Evolutionary conservation across 2,329 filamentous ascomycete genomes (phyloP).

Genomic region (Neocucurbitaria cava): DNA sequence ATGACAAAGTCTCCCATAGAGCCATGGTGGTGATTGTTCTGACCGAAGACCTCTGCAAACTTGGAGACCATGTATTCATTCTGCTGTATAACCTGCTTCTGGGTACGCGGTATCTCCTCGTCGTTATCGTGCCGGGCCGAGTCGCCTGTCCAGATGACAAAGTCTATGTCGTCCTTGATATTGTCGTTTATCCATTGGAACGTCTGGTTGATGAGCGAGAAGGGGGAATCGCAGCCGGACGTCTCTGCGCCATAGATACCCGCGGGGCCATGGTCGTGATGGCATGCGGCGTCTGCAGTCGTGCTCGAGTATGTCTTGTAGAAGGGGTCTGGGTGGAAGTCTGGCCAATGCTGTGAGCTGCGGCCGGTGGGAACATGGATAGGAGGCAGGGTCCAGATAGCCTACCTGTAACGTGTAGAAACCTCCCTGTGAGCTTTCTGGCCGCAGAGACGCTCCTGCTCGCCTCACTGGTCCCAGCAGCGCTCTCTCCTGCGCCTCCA

Average conservation of each 20-base stretch:
- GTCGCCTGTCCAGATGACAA: slow-evolving; percentile 92
- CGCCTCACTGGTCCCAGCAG: slow-evolving; percentile 1
- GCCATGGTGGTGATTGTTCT: slow-evolving; percentile 52
- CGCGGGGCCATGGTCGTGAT: slow-evolving; percentile 76
- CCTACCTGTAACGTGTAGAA: slow-evolving; percentile 86
- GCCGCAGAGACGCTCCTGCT: slow-evolving; percentile 8
- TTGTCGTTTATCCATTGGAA: slow-evolving; percentile 86
- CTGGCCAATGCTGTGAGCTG: slow-evolving; percentile 55
- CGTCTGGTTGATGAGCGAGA: slow-evolving; percentile 82
- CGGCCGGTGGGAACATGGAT: not conserved
- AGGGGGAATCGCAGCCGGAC: slow-evolving; percentile 86
- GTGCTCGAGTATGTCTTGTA: slow-evolving; percentile 83
- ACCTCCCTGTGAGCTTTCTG: slow-evolving; percentile 65
- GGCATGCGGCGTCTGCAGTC: slow-evolving; percentile 73
- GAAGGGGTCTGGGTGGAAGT: slow-evolving; percentile 89
- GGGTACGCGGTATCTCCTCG: slow-evolving; percentile 76
- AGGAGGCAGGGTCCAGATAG: not conserved
- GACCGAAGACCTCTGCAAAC: slow-evolving; percentile 75
- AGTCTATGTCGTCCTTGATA: slow-evolving; percentile 80
- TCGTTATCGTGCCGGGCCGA: slow-evolving; percentile 90
- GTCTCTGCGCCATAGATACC: slow-evolving; percentile 85
- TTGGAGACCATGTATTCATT: slow-evolving; percentile 79
- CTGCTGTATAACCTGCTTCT: slow-evolving; percentile 75
- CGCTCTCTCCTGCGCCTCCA: slow-evolving; percentile 17
- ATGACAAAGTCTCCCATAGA: slow-evolving; percentile 66